Base-by-base conservation (phyloP, 2,329 filamentous ascomycete genomes). In the Claviceps monticola region DNA sequence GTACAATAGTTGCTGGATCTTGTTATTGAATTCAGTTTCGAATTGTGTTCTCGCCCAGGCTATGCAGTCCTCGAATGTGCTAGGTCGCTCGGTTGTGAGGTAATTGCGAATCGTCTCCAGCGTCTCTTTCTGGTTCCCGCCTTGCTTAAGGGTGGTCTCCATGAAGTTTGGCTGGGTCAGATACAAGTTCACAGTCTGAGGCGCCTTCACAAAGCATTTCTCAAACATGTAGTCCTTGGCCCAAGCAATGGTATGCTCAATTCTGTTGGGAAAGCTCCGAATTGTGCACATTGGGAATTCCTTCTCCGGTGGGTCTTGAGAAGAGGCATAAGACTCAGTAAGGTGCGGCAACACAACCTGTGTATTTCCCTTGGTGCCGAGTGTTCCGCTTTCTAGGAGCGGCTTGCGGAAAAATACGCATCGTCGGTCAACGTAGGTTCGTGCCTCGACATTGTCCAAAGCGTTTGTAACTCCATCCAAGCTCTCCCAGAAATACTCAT, bases 231-330 rank as follows among this genome's bases (percentile, higher is more conserved):
- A 70, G 67, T 97, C 93, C 62, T 94, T 88, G 41, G 90, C 84
- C 93, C 93, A 98, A 2, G 93, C 93, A 66, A 98, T 98, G 0
- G 93, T 97, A 69, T 98, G 93, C 71, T 98, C 90, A 61, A 98
- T 98, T 62, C 85, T 85, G 75, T 98, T 98, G 54, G 93, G 93
- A 75, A 98, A 98, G 69, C 90, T 96, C 64, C 88, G 82, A 56
- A 98, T 78, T 5, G 93, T 97, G 68, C 93, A 98, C 90, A 97
- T 97, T 0, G 93, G 93, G 77, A 98, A 97, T 1, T 93, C 95
- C 72, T 96, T 89, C 75, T 98, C 94, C 0, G 93, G 93, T 1
- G 93, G 93, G 66, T 98, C 94, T 66, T 96, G 91, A 19, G 93
- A 97, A 4, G 74, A 77, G 1, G 93, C 96, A 73, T 98, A 98